phyloP scores from a whole-genome alignment of 257 asterid species.

The Rhazya stricta region DNA sequence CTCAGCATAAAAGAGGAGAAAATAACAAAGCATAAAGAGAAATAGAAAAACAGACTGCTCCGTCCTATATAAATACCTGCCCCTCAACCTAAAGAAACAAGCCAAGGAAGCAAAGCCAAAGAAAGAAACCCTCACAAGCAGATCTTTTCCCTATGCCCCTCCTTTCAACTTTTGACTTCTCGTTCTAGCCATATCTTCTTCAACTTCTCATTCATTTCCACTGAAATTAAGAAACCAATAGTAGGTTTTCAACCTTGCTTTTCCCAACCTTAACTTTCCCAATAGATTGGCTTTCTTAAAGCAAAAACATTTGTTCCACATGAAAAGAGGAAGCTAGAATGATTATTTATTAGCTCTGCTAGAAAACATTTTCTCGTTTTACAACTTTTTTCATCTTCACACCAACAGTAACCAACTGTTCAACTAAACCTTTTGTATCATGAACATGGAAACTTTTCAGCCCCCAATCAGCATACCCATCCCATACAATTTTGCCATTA shows the following conservation, averaged over 20 bases:
- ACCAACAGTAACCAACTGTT: neutral
- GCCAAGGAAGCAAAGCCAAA: slow-evolving; percentile 19
- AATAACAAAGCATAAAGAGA: slow-evolving; percentile 10
- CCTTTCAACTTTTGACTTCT: slow-evolving; percentile 15
- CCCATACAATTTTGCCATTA: slow-evolving; percentile 38
- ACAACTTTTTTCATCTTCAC: neutral
- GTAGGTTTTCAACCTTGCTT: slow-evolving; percentile 9
- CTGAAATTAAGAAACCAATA: slow-evolving; percentile 35
- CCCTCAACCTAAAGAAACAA: slow-evolving; percentile 19
- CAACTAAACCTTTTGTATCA: neutral
- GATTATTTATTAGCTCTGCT: neutral
- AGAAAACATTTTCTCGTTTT: neutral
- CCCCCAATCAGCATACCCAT: slow-evolving; percentile 36
- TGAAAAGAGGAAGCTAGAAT: slow-evolving; percentile 7
- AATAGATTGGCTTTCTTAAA: slow-evolving; percentile 5
- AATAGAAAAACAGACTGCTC: slow-evolving; percentile 14
- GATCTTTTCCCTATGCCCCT: neutral
- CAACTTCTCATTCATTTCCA: slow-evolving; percentile 22
- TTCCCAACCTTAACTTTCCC: slow-evolving; percentile 28
- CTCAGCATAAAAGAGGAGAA: slow-evolving; percentile 19
- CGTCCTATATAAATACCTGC: slow-evolving; percentile 41
- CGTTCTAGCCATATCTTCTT: slow-evolving; percentile 6
- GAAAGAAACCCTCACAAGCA: slow-evolving; percentile 11
- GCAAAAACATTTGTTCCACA: slow-evolving; percentile 10
- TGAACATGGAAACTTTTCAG: slow-evolving; percentile 63